Evolutionary conservation across 306 rosid species (phyloP).

Genomic region (Medicago arabica): DNA sequence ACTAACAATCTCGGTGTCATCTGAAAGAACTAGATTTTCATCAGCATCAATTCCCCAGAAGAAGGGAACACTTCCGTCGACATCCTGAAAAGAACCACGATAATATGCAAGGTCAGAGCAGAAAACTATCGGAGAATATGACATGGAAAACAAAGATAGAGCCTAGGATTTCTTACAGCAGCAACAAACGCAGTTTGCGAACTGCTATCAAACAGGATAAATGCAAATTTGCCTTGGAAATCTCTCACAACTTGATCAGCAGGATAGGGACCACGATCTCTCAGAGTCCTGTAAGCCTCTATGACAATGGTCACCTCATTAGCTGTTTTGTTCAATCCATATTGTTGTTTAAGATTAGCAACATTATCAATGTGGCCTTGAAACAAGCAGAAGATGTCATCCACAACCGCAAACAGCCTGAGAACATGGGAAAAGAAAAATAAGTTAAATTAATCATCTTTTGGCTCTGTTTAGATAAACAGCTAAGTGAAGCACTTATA

Average conservation of each 20-base stretch:
- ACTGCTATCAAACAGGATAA: slow-evolving; percentile 76
- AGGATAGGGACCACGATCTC: slow-evolving; percentile 98
- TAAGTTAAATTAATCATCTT: neutral
- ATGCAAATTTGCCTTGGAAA: slow-evolving; percentile 89
- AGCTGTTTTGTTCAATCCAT: slow-evolving; percentile 88
- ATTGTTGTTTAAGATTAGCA: slow-evolving; percentile 88
- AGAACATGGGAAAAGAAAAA: slow-evolving; percentile 12
- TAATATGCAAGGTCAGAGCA: slow-evolving; percentile 21
- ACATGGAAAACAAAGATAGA: slow-evolving; percentile 9
- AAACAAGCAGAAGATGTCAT: slow-evolving; percentile 95
- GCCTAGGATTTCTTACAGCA: slow-evolving; percentile 63
- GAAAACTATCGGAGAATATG: slow-evolving; percentile 11
- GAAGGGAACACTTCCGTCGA: slow-evolving; percentile 84
- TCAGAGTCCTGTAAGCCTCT: slow-evolving; percentile 89
- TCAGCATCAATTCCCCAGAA: slow-evolving; percentile 97
- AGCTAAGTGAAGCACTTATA: neutral
- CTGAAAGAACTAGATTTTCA: slow-evolving; percentile 81
- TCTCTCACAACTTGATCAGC: slow-evolving; percentile 96
- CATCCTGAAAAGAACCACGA: slow-evolving; percentile 60
- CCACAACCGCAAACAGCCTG: slow-evolving; percentile 96
- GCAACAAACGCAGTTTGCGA: slow-evolving; percentile 70
- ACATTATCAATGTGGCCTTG: slow-evolving; percentile 90
- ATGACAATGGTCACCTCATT: slow-evolving; percentile 83
- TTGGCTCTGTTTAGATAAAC: neutral
- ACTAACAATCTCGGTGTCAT: slow-evolving; percentile 62